Evolutionary conservation across 2,329 filamentous ascomycete species (phyloP).

Genomic region (Davidsoniella neocaledoniae): DNA sequence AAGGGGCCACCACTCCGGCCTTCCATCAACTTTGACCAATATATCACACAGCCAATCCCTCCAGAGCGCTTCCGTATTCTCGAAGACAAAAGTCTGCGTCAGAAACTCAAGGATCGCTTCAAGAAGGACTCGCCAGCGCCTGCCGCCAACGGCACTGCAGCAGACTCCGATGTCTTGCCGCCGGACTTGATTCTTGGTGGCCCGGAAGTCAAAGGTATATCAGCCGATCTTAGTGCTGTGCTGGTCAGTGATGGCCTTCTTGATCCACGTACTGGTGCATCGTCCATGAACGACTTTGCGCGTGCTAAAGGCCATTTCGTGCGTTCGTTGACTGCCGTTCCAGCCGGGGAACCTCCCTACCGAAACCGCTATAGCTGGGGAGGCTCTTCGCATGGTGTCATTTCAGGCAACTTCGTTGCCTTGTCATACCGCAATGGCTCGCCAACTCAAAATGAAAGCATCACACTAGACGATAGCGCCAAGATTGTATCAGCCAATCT

Average conservation of each 20-base stretch:
- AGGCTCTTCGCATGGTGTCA: conserved; percentile 7
- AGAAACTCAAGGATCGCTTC: conserved; percentile 11
- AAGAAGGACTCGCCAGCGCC: conserved; percentile 2
- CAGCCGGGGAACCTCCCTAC: conserved; percentile 1
- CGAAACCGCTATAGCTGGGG: conserved; percentile 9
- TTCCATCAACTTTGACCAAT: conserved; percentile 10
- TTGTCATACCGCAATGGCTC: conserved; percentile 4
- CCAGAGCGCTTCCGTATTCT: conserved; percentile 10
- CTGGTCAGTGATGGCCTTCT: conserved; percentile 8
- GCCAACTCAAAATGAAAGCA: not conserved
- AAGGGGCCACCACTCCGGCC: conserved; percentile 6
- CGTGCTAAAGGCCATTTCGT: conserved; percentile 7
- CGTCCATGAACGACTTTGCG: not conserved
- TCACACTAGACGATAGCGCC: conserved; percentile 3
- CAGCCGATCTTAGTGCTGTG: conserved; percentile 8
- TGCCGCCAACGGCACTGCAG: not conserved
- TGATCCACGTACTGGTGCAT: conserved; percentile 1
- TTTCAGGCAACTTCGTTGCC: conserved; percentile 12
- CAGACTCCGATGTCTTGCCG: conserved; percentile 1
- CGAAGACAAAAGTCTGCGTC: conserved; percentile 10
- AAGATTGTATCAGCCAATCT: conserved; percentile 4
- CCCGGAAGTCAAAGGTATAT: conserved; percentile 8
- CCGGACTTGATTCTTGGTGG: conserved; percentile 9
- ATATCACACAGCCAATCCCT: conserved; percentile 6
- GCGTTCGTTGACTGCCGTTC: conserved; percentile 1